These are phyloP conservation scores for Fragilaria crotonensis DNA, from an alignment of 108 stramenopile genomes.

Conservation along the genomic window DNA sequence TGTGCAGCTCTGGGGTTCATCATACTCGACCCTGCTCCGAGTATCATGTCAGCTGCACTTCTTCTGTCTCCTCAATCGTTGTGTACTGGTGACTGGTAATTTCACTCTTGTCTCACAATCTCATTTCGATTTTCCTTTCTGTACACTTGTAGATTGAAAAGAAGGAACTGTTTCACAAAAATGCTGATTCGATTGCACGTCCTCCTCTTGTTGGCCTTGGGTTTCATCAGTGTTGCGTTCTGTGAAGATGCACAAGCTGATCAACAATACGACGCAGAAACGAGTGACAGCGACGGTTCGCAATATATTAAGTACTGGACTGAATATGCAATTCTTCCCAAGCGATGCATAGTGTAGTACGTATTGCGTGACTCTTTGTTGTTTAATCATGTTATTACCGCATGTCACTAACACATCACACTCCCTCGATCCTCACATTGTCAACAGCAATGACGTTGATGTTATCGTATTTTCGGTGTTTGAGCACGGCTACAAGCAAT, in stretches of 20 bases:
- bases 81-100: no score
- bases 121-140: no score
- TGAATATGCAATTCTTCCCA: conserved; percentile 69
- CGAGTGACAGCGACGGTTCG: conserved; percentile 22
- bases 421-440: neutral
- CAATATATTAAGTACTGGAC: conserved; percentile 74
- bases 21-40: no score
- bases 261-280: neutral
- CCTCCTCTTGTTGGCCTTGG: no score
- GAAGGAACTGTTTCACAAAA: no score
- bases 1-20: no score
- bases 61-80: no score
- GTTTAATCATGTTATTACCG: neutral
- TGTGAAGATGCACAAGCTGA: conserved; percentile 1
- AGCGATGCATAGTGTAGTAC: conserved; percentile 63
- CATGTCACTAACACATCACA: neutral
- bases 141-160: no score
- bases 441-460: conserved; percentile 58
- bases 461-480: conserved; percentile 67
- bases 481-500: conserved; percentile 63
- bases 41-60: no score
- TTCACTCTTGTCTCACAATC: no score
- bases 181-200: no score
- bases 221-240: no score
- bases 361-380: conserved; percentile 5